Base-by-base conservation (phyloP, 495 filamentous ascomycete species). In the Bryoglossum gracile region DNA sequence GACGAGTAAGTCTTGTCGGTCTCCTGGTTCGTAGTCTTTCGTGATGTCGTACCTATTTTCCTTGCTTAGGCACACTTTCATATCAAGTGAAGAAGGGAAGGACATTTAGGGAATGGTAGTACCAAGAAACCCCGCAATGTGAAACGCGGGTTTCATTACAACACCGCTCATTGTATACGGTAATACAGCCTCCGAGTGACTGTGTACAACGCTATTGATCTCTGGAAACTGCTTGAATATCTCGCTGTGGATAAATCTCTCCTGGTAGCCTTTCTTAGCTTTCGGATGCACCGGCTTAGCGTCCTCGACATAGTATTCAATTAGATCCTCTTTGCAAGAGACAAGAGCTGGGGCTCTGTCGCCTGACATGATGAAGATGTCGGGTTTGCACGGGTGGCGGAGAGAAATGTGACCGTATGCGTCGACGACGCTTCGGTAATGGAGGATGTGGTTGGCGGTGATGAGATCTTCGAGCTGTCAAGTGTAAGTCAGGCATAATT, bases 381-480 rank as follows among this genome's bases (percentile, higher is more conserved):
- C 16, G 1, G 60, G 55, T 28, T 69, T 65, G 25, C 51, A 11
- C 1, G 69, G 72, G 48, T 77, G 57, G 0, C 75, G 65, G 25
- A 77, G 72, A 76, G 33, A 43, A 10, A 78, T 60, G 38, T 79
- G 75, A 41, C 75, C 75, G 43, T 71, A 80, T 5, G 71, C 72
- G 48, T 78, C 74, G 32, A 80, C 51, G 25, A 79, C 65, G 19
- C 58, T 55, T 23, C 74, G 62, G 23, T 48, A 48, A 24, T 53
- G 50, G 9, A 53, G 35, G 14, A 53, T 53, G 35, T 46, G 41
- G 30, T 45, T 51, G 9, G 40, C 40, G 13, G 9, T 9, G 13
- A 51, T 44, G 19, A 51, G 48, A 23, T 1, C 24, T 24, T 45
- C 14, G 16, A 28, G 37, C 46, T 46, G 43, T 9, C 16, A 42